Evolutionary conservation across 192 early-diverging fungal species (phyloP), one percentile per base, ranked within the genome.

Genomic region (Coemansia sp.): DNA sequence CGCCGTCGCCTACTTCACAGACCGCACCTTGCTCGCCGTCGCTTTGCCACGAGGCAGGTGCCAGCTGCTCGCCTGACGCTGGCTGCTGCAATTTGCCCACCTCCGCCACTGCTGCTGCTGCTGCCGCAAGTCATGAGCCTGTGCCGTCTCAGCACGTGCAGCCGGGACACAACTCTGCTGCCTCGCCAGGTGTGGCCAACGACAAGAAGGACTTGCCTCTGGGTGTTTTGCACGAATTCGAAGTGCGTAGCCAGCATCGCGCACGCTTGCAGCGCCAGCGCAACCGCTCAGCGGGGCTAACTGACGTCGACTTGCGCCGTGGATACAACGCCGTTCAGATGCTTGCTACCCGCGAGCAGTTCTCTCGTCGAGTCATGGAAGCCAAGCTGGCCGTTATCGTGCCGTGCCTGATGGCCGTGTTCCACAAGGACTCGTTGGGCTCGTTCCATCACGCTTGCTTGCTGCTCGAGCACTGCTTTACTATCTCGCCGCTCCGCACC

Each of bases 401-500:
- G 5, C 77, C 76, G 1, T 75, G 76, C 14, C 70, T 84, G 69
- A 78, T 84, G 81, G 81, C 76, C 4, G 77, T 84, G 62, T 84
- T 84, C 52, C 70, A 84, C 64, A 64, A 61, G 43, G 77, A 84
- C 68, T 72, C 81, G 49, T 71, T 76, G 46, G 81, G 81, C 28
- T 84, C 81, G 33, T 84, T 84, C 70, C 77, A 84, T 50, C 81
- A 84, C 66, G 76, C 65, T 3, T 78, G 76, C 57, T 16, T 78
- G 67, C 62, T 84, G 64, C 76, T 84, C n/a, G 77, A 84, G 58
- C 74, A 84, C 62, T 84, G 81, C 63, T 76, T 84, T 67, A 62
- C 64, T 30, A 9, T 75, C 43, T 71, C 81, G 37, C 76, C 81
- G 11, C 73, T 84, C 43, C 72, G 70, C 28, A 76, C 77, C 11